Evolutionary conservation across 2,329 filamentous ascomycete species (phyloP).

Genomic region (Colletotrichum spinosum): DNA sequence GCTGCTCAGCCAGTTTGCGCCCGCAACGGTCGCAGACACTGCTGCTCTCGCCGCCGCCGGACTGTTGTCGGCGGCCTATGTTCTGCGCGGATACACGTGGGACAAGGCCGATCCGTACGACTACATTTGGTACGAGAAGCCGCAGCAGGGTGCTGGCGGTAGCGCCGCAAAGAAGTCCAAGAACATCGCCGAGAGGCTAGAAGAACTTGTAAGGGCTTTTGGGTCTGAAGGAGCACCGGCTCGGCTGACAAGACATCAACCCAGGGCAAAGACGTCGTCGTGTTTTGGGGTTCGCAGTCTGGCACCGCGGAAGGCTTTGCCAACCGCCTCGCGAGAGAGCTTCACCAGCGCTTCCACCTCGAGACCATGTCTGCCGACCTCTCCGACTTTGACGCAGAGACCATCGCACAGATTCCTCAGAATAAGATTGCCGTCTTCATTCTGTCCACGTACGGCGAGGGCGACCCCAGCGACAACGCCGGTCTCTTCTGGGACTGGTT

Average conservation of each 20-base stretch:
- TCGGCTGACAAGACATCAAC: not conserved
- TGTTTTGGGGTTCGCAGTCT: slow-evolving; percentile 63
- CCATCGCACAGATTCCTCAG: slow-evolving; percentile 44
- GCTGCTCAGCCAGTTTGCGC: slow-evolving; percentile 37
- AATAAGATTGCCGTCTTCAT: slow-evolving; percentile 49
- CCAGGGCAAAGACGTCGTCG: slow-evolving; percentile 40
- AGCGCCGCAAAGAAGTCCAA: slow-evolving; percentile 50
- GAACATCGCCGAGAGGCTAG: slow-evolving; percentile 54
- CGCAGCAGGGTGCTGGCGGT: slow-evolving; percentile 48
- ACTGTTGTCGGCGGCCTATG: slow-evolving; percentile 46
- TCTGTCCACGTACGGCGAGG: slow-evolving; percentile 54
- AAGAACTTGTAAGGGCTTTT: slow-evolving; percentile 42
- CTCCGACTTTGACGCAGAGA: slow-evolving; percentile 58
- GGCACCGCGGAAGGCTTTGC: slow-evolving; percentile 58
- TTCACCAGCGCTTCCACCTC: slow-evolving; percentile 52
- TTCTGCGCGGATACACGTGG: slow-evolving; percentile 57
- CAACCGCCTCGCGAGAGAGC: slow-evolving; percentile 52
- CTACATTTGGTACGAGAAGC: slow-evolving; percentile 60
- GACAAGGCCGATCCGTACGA: slow-evolving; percentile 62
- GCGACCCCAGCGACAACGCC: slow-evolving; percentile 54
- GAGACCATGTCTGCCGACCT: slow-evolving; percentile 55
- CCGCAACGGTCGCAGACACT: slow-evolving; percentile 41
- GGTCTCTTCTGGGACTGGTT: slow-evolving; percentile 45
- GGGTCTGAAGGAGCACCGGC: too few species aligned
- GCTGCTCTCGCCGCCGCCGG: slow-evolving; percentile 43